Evolutionary conservation across 495 filamentous ascomycete genomes (phyloP).

Genomic region (Xylaria sp.): DNA sequence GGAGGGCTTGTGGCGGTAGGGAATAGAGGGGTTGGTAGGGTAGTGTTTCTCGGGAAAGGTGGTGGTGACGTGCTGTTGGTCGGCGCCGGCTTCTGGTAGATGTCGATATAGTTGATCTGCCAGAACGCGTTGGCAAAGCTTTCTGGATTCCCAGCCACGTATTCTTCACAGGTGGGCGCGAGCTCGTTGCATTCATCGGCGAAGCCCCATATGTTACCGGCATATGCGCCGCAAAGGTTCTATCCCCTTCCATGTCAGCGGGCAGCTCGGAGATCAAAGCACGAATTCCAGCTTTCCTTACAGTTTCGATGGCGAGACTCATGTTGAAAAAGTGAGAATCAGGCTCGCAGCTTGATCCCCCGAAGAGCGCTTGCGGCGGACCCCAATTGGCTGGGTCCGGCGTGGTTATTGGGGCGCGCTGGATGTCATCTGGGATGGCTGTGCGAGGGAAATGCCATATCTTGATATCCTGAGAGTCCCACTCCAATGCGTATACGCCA

Average conservation of each 20-base stretch:
- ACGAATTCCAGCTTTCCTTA: constrained; percentile 6
- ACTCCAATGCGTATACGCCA: constrained; percentile 71
- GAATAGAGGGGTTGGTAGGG: neutral
- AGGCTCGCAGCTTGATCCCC: constrained; percentile 33
- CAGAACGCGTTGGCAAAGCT: constrained; percentile 71
- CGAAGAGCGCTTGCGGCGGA: constrained; percentile 53
- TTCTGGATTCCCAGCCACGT: constrained; percentile 66
- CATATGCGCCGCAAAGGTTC: constrained; percentile 88
- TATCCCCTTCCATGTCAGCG: constrained; percentile 22
- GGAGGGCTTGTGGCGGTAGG: constrained; percentile 26
- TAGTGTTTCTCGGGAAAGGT: neutral
- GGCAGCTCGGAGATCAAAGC: neutral
- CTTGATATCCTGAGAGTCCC: constrained; percentile 66
- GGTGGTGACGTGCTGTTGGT: neutral
- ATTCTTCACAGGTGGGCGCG: constrained; percentile 65
- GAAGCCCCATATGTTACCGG: constrained; percentile 66
- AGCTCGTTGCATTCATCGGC: constrained; percentile 48
- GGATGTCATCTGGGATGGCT: constrained; percentile 65
- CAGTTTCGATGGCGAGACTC: constrained; percentile 40
- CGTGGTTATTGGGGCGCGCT: constrained; percentile 44
- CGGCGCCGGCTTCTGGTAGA: constrained; percentile 55
- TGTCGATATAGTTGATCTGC: constrained; percentile 70
- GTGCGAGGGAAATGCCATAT: constrained; percentile 75
- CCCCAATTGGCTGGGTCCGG: constrained; percentile 71
- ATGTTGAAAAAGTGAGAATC: constrained; percentile 41